These are phyloP conservation scores for Boletus hoseneyae DNA, from an alignment of 1,284 basidiomycete species.

Conservation along the genomic window DNA sequence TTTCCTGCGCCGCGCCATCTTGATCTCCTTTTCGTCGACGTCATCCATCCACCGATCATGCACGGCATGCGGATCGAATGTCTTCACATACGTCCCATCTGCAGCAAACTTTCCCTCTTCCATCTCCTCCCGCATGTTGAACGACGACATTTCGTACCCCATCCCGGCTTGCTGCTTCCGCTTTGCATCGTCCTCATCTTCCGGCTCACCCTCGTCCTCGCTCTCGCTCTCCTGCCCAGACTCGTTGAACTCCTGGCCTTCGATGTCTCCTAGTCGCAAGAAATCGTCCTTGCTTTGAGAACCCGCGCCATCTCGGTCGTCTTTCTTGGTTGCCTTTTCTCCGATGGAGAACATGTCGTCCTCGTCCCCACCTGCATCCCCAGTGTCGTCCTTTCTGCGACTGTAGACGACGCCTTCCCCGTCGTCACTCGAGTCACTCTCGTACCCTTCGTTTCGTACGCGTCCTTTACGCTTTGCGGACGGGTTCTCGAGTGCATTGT, in stretches of 20 bases:
- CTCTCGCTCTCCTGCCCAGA: conserved; percentile 43
- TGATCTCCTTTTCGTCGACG: conserved; percentile 83
- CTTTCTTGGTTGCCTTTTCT: conserved; percentile 51
- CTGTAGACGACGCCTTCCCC: conserved; percentile 85
- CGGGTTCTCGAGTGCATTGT: conserved; percentile 65
- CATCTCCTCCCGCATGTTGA: conserved; percentile 99
- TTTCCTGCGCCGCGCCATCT: conserved; percentile 71
- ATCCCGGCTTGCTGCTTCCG: conserved; percentile 79
- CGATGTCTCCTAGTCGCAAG: conserved; percentile 88
- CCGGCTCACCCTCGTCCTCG: conserved; percentile 56
- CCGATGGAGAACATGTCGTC: conserved; percentile 86
- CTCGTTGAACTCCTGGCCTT: conserved; percentile 87
- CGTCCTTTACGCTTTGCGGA: conserved; percentile 56
- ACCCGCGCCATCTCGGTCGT: conserved; percentile 25
- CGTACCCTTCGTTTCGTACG: conserved; percentile 86
- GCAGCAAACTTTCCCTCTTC: conserved; percentile 94
- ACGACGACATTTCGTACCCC: conserved; percentile 91
- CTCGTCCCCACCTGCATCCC: conserved; percentile 56
- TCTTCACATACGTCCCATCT: conserved; percentile 85
- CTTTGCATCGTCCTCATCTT: conserved; percentile 77
- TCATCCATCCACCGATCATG: conserved; percentile 97
- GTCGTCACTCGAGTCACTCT: conserved; percentile 90
- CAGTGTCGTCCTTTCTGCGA: conserved; percentile 53
- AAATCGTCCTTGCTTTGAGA: conserved; percentile 66
- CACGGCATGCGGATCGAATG: conserved; percentile 86